phyloP scores from a whole-genome alignment of 768 basidiomycete species.

The Rubroboletus pulcherrimus region DNA sequence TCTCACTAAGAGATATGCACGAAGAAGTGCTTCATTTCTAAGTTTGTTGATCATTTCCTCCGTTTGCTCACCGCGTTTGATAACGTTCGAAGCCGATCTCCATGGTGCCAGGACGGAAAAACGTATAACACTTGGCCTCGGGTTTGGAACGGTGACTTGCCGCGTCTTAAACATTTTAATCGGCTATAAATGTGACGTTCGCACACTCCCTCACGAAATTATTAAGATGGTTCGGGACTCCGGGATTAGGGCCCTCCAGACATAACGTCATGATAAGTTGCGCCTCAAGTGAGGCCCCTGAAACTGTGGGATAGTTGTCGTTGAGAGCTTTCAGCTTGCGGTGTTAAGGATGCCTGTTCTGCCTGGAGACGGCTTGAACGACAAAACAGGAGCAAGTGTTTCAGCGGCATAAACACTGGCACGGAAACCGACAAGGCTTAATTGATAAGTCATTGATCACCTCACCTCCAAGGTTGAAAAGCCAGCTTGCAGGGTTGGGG shows the following conservation, averaged over 20 bases:
- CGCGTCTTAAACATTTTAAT: neutral
- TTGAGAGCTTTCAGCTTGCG: neutral
- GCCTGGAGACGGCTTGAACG: neutral
- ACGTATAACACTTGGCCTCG: neutral
- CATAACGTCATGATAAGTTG: neutral
- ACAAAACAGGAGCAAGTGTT: neutral
- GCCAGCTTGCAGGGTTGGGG: too few species aligned
- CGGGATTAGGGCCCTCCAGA: neutral
- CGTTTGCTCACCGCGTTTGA: constrained; percentile 53
- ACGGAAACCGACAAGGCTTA: neutral
- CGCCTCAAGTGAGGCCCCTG: neutral
- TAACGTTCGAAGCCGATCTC: neutral
- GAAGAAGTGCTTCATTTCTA: constrained; percentile 72
- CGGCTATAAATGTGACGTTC: neutral
- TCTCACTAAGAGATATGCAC: neutral
- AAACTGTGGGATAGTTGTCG: constrained; percentile 2
- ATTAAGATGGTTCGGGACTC: neutral
- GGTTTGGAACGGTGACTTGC: neutral
- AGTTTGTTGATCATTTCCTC: constrained; percentile 92
- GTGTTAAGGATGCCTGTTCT: constrained; percentile 1
- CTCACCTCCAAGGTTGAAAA: neutral
- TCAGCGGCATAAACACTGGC: neutral
- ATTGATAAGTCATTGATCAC: neutral
- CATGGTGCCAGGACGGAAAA: neutral
- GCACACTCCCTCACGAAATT: neutral